These are phyloP conservation scores for Diplodia seriata DNA, from an alignment of 2,329 filamentous ascomycete genomes.

Conservation along the genomic window DNA sequence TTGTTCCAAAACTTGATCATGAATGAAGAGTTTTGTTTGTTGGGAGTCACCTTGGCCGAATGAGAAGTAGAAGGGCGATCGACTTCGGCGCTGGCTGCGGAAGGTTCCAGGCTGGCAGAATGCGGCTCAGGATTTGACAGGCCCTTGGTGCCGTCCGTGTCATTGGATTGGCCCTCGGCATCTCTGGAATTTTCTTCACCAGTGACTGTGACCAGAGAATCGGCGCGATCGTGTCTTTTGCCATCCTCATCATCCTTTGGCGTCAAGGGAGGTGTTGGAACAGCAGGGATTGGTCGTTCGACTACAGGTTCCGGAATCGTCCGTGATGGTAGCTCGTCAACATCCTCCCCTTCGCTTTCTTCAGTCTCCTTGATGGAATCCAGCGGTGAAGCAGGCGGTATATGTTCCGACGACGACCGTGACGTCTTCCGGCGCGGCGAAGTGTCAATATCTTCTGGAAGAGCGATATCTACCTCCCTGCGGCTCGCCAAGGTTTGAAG, in stretches of 20 bases:
- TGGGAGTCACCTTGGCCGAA: constrained; percentile 6
- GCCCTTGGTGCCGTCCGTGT: constrained; percentile 1
- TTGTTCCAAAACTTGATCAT: constrained; percentile 28
- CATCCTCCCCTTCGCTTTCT: constrained; percentile 12
- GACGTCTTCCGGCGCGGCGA: background rate
- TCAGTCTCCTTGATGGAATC: constrained; percentile 28
- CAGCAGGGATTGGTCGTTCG: constrained; percentile 5
- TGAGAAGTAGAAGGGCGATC: background rate
- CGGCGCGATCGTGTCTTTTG: constrained; percentile 17
- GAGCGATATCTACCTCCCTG: constrained; percentile 14
- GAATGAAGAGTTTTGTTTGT: constrained; percentile 6
- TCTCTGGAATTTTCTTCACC: constrained; percentile 2
- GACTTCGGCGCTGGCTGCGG: background rate
- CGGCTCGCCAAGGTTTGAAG: constrained; percentile 36
- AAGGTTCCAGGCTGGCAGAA: background rate
- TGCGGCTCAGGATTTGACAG: background rate
- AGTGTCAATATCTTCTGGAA: constrained; percentile 15
- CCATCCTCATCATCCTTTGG: background rate
- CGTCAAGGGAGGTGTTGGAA: constrained; percentile 29
- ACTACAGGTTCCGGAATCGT: background rate
- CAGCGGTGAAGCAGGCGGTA: constrained; percentile 28
- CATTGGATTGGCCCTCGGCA: background rate
- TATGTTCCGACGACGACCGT: background rate
- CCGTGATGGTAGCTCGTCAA: background rate
- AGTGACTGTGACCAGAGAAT: constrained; percentile 25